These are phyloP conservation scores for Xylaria arbuscula DNA, from an alignment of 2,329 filamentous ascomycete species.

Conservation along the genomic window DNA sequence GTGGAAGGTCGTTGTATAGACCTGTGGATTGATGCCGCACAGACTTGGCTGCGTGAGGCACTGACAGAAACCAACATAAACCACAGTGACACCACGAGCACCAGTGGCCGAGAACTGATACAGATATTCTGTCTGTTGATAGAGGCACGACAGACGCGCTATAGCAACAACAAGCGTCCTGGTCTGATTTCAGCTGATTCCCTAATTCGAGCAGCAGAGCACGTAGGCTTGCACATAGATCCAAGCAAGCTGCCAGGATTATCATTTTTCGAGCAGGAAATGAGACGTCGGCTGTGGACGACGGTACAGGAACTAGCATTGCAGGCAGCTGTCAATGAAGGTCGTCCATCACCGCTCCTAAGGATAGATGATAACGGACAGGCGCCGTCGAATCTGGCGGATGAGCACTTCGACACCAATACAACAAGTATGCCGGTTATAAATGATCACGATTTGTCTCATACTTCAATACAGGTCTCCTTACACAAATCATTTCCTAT, in stretches of 20 bases:
- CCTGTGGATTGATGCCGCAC: not conserved
- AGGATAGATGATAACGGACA: not conserved
- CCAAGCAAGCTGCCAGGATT: not conserved
- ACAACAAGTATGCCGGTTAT: not conserved
- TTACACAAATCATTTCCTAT: conserved; percentile 3
- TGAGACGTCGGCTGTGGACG: not conserved
- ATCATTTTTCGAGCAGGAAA: conserved; percentile 1
- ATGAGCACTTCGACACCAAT: not conserved
- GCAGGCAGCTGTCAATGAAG: not conserved
- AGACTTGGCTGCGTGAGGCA: not conserved
- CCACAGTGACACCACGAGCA: not conserved
- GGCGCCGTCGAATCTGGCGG: not conserved
- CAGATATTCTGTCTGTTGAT: conserved; percentile 3
- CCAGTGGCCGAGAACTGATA: not conserved
- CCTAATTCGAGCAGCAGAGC: not conserved
- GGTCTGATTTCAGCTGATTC: conserved; percentile 1
- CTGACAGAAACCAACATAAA: not conserved
- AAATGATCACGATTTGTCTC: not conserved
- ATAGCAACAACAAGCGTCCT: not conserved
- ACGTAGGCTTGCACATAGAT: not conserved
- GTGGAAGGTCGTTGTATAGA: not conserved
- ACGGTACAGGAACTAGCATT: not conserved
- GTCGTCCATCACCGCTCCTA: not conserved
- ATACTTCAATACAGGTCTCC: not conserved
- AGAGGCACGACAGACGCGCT: not conserved